These are phyloP conservation scores for Brassica balearica DNA, from an alignment of 441 rosid genomes.

Conservation along the genomic window DNA sequence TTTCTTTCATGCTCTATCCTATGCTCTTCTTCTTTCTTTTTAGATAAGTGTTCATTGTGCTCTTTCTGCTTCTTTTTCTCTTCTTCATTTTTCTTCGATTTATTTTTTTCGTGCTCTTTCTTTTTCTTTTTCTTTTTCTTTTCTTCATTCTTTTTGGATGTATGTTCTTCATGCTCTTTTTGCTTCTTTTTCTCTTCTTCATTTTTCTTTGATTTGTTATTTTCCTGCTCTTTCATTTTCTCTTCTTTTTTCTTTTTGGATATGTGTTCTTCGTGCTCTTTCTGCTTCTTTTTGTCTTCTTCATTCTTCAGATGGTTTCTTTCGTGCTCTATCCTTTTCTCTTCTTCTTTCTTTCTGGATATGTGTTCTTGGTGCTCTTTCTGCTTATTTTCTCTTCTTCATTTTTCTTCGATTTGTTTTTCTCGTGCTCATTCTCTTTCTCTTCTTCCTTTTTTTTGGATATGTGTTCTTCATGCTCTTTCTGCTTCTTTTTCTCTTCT, in stretches of 20 bases:
- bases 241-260: neutral
- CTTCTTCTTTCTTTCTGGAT: neutral
- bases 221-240: neutral
- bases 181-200: neutral
- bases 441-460: neutral
- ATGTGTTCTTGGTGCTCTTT: neutral
- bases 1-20: neutral
- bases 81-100: neutral
- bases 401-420: neutral
- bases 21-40: neutral
- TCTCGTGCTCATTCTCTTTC: neutral
- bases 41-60: neutral
- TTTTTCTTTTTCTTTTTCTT: neutral
- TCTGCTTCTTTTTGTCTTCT: neutral
- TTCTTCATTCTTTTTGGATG: neutral
- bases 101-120: neutral
- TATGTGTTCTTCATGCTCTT: neutral
- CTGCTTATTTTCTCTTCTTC: conserved; percentile 5
- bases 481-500: neutral
- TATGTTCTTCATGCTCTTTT: neutral
- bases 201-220: neutral
- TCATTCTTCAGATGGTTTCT: neutral
- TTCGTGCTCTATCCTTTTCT: neutral
- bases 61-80: neutral
- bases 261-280: neutral